Percentiles rank a stretch among this genome's conserved stretches.
These are phyloP conservation scores for Fusarium newnesense DNA, from an alignment of 2,329 filamentous ascomycete genomes.

Conservation along the genomic window DNA sequence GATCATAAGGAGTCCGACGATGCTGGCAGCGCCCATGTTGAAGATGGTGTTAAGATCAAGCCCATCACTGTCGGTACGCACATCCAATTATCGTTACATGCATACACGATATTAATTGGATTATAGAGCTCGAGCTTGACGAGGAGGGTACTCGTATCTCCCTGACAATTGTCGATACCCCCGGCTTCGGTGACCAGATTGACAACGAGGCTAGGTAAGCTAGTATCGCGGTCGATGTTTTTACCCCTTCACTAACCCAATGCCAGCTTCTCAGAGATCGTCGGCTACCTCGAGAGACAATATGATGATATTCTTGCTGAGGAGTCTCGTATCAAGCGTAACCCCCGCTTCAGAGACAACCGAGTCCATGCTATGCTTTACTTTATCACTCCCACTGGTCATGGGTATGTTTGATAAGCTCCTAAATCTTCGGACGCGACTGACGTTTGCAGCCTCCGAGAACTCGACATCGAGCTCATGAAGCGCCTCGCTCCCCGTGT, in stretches of 20 bases:
- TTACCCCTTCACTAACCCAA: slow-evolving; percentile 14
- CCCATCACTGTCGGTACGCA: slow-evolving; percentile 90
- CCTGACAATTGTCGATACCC: slow-evolving; percentile 97
- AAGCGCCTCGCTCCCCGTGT: slow-evolving; percentile 97
- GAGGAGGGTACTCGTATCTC: slow-evolving; percentile 99
- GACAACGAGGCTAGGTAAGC: slow-evolving; percentile 96
- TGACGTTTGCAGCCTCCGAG: slow-evolving; percentile 77
- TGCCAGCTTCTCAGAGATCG: slow-evolving; percentile 91
- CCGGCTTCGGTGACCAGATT: slow-evolving; percentile 98
- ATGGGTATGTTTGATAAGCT: slow-evolving; percentile 71
- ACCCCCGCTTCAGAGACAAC: slow-evolving; percentile 99
- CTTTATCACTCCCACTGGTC: slow-evolving; percentile 98
- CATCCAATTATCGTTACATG: not conserved
- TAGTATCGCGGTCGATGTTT: not conserved
- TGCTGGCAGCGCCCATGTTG: slow-evolving; percentile 85
- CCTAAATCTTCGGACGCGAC: not conserved
- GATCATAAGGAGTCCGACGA: slow-evolving; percentile 94
- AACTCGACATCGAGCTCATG: slow-evolving; percentile 99
- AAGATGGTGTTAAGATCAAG: slow-evolving; percentile 99
- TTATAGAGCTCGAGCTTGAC: slow-evolving; percentile 87
- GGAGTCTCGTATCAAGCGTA: slow-evolving; percentile 99
- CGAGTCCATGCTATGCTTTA: slow-evolving; percentile 98
- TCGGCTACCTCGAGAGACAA: slow-evolving; percentile 98
- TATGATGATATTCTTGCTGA: slow-evolving; percentile 99
- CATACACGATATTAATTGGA: slow-evolving; percentile 43